Evolutionary conservation across 2,329 filamentous ascomycete species (phyloP).

Genomic region (Fusarium keratoplasticum): DNA sequence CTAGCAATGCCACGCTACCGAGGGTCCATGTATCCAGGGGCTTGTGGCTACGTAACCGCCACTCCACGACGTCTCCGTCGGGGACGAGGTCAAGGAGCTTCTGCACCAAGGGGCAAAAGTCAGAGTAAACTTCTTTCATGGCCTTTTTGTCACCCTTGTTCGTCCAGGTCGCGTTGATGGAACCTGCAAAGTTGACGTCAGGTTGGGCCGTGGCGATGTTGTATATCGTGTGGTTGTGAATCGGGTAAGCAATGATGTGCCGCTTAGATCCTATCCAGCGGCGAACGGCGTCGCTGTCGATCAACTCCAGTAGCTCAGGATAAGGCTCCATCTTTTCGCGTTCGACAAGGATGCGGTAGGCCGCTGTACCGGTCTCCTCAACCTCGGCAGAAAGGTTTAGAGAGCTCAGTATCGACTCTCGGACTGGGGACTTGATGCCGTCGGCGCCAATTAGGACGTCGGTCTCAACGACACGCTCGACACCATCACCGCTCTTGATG

Average conservation of each 20-base stretch:
- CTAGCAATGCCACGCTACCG: conserved; percentile 3
- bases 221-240: conserved; percentile 25
- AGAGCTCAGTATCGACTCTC: conserved; percentile 16
- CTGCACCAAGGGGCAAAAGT: conserved; percentile 11
- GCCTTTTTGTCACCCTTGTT: conserved; percentile 20
- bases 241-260: conserved; percentile 24
- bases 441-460: conserved; percentile 27
- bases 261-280: conserved; percentile 22
- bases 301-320: conserved; percentile 16
- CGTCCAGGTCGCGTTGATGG: conserved; percentile 21
- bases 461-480: background rate
- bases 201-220: conserved; percentile 20
- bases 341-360: background rate
- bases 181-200: conserved; percentile 19
- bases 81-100: conserved; percentile 15
- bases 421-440: conserved; percentile 22
- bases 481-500: background rate
- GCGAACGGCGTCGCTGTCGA: conserved; percentile 2
- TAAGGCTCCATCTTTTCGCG: background rate
- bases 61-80: conserved; percentile 12
- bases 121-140: conserved; percentile 20
- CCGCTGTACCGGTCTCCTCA: conserved; percentile 5
- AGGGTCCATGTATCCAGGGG: conserved; percentile 13
- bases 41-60: conserved; percentile 16
- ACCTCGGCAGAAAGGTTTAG: background rate